Conservation (phyloP, 805 yeast species). For the Saccharomycopsis fodiens region DNA sequence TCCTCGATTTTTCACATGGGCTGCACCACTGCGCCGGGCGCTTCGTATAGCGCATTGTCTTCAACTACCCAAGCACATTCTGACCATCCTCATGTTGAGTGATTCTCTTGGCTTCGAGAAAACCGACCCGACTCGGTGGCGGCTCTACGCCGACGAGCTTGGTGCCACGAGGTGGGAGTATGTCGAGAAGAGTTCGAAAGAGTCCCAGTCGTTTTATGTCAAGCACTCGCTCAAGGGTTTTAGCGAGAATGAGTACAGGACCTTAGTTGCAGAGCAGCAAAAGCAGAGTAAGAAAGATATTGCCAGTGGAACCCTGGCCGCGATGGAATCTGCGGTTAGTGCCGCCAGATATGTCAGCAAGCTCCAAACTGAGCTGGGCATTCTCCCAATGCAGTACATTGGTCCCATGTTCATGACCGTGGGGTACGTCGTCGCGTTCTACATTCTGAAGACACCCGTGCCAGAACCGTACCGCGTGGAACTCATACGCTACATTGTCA, state of each 20-base stretch:
- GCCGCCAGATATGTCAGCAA: conserved; percentile 64
- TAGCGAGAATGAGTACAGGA: conserved; percentile 22
- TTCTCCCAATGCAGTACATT: conserved; percentile 85
- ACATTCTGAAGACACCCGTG: conserved; percentile 61
- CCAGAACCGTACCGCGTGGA: conserved; percentile 61
- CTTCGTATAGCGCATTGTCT: too few relatives aligned
- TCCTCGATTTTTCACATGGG: too few relatives aligned
- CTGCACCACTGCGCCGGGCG: too few relatives aligned
- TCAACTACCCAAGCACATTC: too few relatives aligned
- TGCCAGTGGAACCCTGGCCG: conserved; percentile 29
- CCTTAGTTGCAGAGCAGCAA: conserved; percentile 30
- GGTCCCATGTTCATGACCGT: conserved; percentile 98
- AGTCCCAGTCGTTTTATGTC: conserved; percentile 43
- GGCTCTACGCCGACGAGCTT: conserved; percentile 55
- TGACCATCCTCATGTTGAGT: not conserved
- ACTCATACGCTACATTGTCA: conserved; percentile 78
- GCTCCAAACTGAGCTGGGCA: conserved; percentile 81
- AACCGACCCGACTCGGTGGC: conserved; percentile 72
- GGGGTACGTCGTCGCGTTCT: conserved; percentile 73
- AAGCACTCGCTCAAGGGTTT: conserved; percentile 33
- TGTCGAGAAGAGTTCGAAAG: conserved; percentile 32
- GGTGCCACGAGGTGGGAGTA: conserved; percentile 86
- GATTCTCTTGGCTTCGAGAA: conserved; percentile 59
- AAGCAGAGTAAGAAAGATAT: conserved; percentile 22
- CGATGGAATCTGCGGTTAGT: conserved; percentile 57